Conservation (phyloP, 208 protist genomes). For the Leishmania major region DNA sequence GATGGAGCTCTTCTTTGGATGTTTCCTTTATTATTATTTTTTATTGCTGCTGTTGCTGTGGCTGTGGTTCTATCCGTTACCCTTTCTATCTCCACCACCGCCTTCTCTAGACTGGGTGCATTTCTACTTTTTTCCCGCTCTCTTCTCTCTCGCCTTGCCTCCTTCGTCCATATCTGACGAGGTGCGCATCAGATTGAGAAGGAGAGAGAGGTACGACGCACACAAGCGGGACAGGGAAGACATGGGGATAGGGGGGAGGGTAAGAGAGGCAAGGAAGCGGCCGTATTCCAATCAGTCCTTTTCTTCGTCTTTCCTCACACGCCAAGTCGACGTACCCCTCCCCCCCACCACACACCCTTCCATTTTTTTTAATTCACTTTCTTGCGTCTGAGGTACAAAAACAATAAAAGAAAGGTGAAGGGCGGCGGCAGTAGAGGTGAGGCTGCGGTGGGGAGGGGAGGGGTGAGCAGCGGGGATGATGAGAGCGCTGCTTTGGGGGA, state of each 20-base stretch:
- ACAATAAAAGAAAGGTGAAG: not conserved
- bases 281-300: not conserved
- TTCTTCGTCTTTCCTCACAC: not conserved
- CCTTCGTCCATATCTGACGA: not conserved
- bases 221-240: not conserved
- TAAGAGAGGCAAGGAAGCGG: not conserved
- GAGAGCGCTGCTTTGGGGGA: not conserved
- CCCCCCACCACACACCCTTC: not conserved
- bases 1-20: not conserved
- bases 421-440: not conserved
- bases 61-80: not conserved
- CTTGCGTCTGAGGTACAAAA: not conserved
- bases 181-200: not conserved
- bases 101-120: not conserved
- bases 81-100: not conserved
- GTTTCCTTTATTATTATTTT: not conserved
- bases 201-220: not conserved
- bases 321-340: not conserved
- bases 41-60: too few relatives aligned
- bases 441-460: not conserved
- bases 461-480: not conserved
- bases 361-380: not conserved
- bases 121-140: not conserved
- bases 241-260: not conserved
- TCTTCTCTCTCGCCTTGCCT: not conserved